These are phyloP conservation scores for Capsicum rhomboideum DNA, from an alignment of 257 asterid species.

Conservation along the genomic window DNA sequence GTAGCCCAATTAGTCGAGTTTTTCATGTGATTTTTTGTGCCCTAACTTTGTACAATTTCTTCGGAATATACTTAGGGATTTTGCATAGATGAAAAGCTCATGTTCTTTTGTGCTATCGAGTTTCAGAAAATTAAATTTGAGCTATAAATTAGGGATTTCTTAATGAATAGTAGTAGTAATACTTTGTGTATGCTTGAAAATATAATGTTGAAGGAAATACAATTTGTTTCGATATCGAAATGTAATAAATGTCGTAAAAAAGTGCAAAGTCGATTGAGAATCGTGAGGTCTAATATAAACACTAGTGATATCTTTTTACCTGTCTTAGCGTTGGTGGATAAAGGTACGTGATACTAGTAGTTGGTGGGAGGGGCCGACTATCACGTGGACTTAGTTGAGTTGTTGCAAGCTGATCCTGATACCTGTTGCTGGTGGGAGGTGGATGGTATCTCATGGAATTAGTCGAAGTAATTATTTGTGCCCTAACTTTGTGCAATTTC, in stretches of 20 bases:
- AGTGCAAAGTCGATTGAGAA: not conserved
- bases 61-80: not conserved
- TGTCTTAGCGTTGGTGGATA: not conserved
- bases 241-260: not conserved
- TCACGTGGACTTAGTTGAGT: no score
- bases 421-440: not conserved
- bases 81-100: not conserved
- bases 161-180: not conserved
- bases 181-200: not conserved
- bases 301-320: no score
- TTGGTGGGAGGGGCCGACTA: no score
- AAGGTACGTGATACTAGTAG: no score
- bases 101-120: not conserved
- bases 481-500: not conserved
- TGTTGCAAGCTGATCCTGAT: no score
- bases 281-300: no score
- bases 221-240: not conserved
- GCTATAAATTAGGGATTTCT: not conserved
- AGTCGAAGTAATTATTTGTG: not conserved
- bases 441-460: not conserved
- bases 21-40: not conserved
- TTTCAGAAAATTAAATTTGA: not conserved
- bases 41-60: not conserved
- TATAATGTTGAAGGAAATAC: not conserved
- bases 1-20: no score